Base-by-base conservation (phyloP, 2,329 filamentous ascomycete species). In the Trichoderma polysporum region DNA sequence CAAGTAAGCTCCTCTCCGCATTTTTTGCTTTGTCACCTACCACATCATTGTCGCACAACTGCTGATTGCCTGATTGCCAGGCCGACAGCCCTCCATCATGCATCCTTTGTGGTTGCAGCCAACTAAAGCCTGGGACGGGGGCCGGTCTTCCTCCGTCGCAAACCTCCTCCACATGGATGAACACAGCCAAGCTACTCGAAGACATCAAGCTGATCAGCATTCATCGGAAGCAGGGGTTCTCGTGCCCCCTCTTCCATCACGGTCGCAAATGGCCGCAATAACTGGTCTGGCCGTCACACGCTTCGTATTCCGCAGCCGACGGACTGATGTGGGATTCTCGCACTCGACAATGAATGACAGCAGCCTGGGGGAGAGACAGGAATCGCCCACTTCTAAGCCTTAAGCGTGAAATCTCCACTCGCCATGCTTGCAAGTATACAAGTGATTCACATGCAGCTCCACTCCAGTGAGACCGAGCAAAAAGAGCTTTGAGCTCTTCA, bases 111-210 rank as follows among this genome's bases (percentile, higher is more conserved):
- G 41, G 19, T 29, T 25, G 57, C 41, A 35, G 41, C 57, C 57
- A 49, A 60, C 33, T 41, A 47, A n/a, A 45, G 39, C 39, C 39
- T 45, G 3, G n/a, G n/a, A 45, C n/a, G 19, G 39, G 39, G 39
- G 39, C 39, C 19, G 39, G n/a, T 45, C 39, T 45, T 45, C 58
- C 19, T 35, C 45, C 10, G 33, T 33, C 47, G n/a, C n/a, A n/a
- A 52, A 49, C 47, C n/a, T 52, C 58, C 31, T 61, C 33, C 47
- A 52, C 47, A 61, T 52, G 58, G n/a, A n/a, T n/a, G n/a, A n/a
- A n/a, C n/a, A n/a, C n/a, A 50, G 49, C 22, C 33, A 39, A 22
- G 22, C 22, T 50, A 15, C 31, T 27, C 8, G 17, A n/a, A 39
- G 7, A 45, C 45, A 9, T 52, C 33, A 31, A 61, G 27, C 22